Conservation (phyloP, 2,329 filamentous ascomycete genomes). For the Aureobasidium melanogenum region DNA sequence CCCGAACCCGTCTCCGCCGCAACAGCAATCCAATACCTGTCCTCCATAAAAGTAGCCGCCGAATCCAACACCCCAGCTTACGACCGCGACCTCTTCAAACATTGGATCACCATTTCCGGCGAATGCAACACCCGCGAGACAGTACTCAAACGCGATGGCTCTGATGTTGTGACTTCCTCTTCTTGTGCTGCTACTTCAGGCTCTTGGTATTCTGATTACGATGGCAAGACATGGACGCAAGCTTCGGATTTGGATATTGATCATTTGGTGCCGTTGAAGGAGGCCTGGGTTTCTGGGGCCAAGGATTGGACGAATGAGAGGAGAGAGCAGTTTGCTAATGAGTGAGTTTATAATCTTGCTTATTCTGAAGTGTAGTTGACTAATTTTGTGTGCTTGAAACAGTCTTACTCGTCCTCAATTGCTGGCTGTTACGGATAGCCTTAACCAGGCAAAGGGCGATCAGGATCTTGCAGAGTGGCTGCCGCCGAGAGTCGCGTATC, state of each 20-base stretch:
- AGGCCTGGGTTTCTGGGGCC: conserved; percentile 62
- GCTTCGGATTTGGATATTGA: conserved; percentile 71
- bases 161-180: conserved; percentile 47
- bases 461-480: conserved; percentile 67
- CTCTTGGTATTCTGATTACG: conserved; percentile 63
- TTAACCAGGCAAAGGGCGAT: conserved; percentile 69
- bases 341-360: conserved; percentile 27
- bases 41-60: conserved; percentile 18
- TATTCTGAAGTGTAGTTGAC: no score
- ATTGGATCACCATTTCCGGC: conserved; percentile 59
- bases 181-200: conserved; percentile 58
- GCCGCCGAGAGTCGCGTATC: conserved; percentile 58
- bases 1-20: conserved; percentile 22
- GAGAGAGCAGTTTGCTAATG: conserved; percentile 55
- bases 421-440: conserved; percentile 66
- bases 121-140: conserved; percentile 64
- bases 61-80: conserved; percentile 39
- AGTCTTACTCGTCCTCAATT: conserved; percentile 51
- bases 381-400: not conserved
- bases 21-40: conserved; percentile 22
- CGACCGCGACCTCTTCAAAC: conserved; percentile 58
- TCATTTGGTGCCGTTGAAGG: conserved; percentile 72
- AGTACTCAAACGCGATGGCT: conserved; percentile 67
- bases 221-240: conserved; percentile 60
- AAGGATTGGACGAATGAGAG: conserved; percentile 59